These are phyloP conservation scores for Rosa multiflora DNA, from an alignment of 306 rosid species.

Conservation along the genomic window DNA sequence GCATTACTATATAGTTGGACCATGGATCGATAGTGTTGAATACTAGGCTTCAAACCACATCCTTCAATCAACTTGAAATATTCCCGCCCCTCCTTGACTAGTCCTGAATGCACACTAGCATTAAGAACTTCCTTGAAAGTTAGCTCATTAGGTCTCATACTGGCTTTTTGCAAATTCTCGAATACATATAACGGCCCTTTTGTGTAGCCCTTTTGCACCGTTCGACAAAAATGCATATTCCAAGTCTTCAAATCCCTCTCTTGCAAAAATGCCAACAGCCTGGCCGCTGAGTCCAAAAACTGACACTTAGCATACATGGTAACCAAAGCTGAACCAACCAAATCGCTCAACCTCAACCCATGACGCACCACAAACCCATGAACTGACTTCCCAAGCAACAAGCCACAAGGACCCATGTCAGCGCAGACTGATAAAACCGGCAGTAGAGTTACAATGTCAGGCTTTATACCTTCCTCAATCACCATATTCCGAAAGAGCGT, in stretches of 20 bases:
- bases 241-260: slow-evolving; percentile 51
- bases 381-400: slow-evolving; percentile 58
- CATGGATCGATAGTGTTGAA: slow-evolving; percentile 61
- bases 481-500: background rate
- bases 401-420: slow-evolving; percentile 47
- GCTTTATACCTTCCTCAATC: slow-evolving; percentile 15
- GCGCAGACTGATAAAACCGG: slow-evolving; percentile 53
- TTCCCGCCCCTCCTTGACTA: slow-evolving; percentile 45
- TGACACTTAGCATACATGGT: slow-evolving; percentile 62
- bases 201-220: slow-evolving; percentile 44
- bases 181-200: slow-evolving; percentile 43
- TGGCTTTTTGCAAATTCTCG: slow-evolving; percentile 45
- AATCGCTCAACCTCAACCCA: slow-evolving; percentile 49
- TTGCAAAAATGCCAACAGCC: slow-evolving; percentile 44
- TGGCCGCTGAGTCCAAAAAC: slow-evolving; percentile 39
- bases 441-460: slow-evolving; percentile 42
- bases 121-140: slow-evolving; percentile 63
- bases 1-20: background rate
- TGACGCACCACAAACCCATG: slow-evolving; percentile 56
- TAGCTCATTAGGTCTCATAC: slow-evolving; percentile 54
- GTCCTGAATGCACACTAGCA: slow-evolving; percentile 57
- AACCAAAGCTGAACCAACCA: slow-evolving; percentile 58
- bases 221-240: slow-evolving; percentile 56
- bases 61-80: slow-evolving; percentile 61
- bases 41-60: slow-evolving; percentile 40